Percentiles rank a stretch among this genome's conserved stretches.
Evolutionary conservation across 257 asterid species (phyloP).

Genomic region (Nicotiana tomentosiformis): DNA sequence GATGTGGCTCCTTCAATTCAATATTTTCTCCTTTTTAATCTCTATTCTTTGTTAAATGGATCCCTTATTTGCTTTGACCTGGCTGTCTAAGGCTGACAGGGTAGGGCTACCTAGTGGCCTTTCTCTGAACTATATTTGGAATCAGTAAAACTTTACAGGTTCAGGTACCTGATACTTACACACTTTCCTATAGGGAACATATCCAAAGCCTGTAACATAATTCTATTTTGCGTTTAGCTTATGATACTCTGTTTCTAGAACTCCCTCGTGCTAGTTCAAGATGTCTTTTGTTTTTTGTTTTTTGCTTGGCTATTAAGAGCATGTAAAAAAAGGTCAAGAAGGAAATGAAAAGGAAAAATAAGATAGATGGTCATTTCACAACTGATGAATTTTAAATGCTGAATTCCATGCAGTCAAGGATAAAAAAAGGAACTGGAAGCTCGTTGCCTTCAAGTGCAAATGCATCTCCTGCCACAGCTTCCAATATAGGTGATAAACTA

Average conservation of each 20-base stretch:
- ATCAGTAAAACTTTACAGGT: not conserved
- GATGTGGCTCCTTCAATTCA: not conserved
- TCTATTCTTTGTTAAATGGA: not conserved
- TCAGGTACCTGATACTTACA: not conserved
- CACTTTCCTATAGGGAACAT: not conserved
- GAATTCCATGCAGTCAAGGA: conserved; percentile 52
- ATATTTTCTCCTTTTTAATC: not conserved
- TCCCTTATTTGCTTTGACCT: not conserved
- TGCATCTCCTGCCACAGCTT: conserved; percentile 26
- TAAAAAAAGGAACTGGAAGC: conserved; percentile 59
- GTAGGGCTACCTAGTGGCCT: not conserved
- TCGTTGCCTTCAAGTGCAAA: conserved; percentile 43
- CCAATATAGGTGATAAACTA: conserved; percentile 45
- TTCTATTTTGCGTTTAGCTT: not conserved
- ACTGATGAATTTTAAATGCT: conserved; percentile 1
- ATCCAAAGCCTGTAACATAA: not conserved
- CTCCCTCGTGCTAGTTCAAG: not conserved
- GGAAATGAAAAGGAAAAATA: not conserved
- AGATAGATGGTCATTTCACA: not conserved
- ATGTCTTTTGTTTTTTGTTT: not conserved
- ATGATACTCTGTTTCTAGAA: not conserved
- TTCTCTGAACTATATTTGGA: not conserved
- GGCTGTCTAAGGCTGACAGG: not conserved
- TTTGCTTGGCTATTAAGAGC: not conserved
- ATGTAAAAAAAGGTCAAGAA: not conserved